phyloP scores from a whole-genome alignment of 495 filamentous ascomycete genomes.

The Corynascus novoguineensis region DNA sequence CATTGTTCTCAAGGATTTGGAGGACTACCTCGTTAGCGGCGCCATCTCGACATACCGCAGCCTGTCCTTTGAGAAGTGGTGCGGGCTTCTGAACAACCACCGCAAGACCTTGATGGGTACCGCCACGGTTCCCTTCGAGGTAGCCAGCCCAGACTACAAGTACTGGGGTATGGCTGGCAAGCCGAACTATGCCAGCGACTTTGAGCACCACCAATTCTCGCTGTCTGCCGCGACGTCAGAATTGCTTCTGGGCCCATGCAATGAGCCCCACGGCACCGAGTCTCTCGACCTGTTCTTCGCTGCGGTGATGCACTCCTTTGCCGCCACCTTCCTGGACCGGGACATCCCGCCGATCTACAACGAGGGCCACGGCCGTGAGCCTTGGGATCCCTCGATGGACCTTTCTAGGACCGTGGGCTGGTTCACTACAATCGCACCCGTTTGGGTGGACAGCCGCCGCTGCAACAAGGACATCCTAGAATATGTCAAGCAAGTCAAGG shows the following conservation, averaged over 20 bases:
- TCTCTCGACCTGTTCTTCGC: constrained; percentile 26
- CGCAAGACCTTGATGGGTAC: background rate
- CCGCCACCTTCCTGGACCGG: constrained; percentile 35
- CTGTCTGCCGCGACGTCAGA: constrained; percentile 14
- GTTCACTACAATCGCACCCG: constrained; percentile 18
- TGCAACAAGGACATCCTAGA: constrained; percentile 10
- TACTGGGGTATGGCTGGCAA: constrained; percentile 24
- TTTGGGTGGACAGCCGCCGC: constrained; percentile 1
- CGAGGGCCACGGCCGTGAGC: constrained; percentile 25
- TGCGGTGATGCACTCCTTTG: constrained; percentile 26
- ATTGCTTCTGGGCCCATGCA: constrained; percentile 16
- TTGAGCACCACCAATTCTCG: constrained; percentile 8
- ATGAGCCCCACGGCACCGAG: constrained; percentile 23
- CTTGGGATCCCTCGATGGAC: constrained; percentile 11
- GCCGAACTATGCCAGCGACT: constrained; percentile 18
- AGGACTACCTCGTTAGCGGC: constrained; percentile 40
- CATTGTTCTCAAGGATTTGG: constrained; percentile 51
- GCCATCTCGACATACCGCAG: constrained; percentile 9
- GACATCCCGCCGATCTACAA: constrained; percentile 37
- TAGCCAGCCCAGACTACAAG: constrained; percentile 12
- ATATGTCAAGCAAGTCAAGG: constrained; percentile 15
- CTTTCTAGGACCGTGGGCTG: constrained; percentile 18
- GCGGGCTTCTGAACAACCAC: constrained; percentile 35
- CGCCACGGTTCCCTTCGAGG: constrained; percentile 1
- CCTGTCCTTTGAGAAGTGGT: constrained; percentile 43